phyloP scores from a whole-genome alignment of 1,284 basidiomycete species.

The Ganoderma resinaceum region DNA sequence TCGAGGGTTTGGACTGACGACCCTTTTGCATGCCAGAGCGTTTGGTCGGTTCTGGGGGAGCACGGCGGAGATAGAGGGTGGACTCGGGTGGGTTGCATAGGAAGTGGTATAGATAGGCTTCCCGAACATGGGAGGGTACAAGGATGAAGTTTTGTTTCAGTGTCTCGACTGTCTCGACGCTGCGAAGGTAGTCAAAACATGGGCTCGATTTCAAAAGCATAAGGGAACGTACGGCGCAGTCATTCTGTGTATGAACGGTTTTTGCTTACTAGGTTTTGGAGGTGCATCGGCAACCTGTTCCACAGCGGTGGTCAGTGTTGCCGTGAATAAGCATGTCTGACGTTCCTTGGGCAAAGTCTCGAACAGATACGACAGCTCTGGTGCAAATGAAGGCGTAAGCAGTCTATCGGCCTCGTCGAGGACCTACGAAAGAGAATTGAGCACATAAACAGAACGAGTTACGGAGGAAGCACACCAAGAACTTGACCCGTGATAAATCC shows the following conservation, averaged over 20 bases:
- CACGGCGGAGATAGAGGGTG: conserved; percentile 69
- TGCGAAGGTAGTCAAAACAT: conserved; percentile 39
- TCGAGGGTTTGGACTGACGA: conserved; percentile 40
- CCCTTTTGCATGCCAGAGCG: conserved; percentile 23
- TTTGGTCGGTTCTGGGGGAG: conserved; percentile 58
- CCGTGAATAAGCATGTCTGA: conserved; percentile 97
- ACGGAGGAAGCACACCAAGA: conserved; percentile 64
- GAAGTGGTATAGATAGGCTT: conserved; percentile 91
- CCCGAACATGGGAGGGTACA: conserved; percentile 94
- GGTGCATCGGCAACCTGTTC: conserved; percentile 79
- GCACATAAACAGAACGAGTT: too few relatives aligned
- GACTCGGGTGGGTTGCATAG: conserved; percentile 89
- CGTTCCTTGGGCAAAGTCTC: conserved; percentile 81
- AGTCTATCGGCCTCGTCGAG: conserved; percentile 97
- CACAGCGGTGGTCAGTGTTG: conserved; percentile 91
- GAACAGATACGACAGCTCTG: conserved; percentile 87
- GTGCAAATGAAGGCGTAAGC: conserved; percentile 89
- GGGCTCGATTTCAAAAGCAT: conserved; percentile 16
- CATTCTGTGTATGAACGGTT: conserved; percentile 90
- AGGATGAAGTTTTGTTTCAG: conserved; percentile 93
- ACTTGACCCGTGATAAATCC: conserved; percentile 87
- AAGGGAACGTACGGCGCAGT: conserved; percentile 66
- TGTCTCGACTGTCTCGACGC: conserved; percentile 85
- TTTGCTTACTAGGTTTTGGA: conserved; percentile 84
- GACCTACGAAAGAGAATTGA: conserved; percentile 56